These are phyloP conservation scores for Eimeria falciformis DNA, from an alignment of 169 alveolate genomes.

Conservation along the genomic window DNA sequence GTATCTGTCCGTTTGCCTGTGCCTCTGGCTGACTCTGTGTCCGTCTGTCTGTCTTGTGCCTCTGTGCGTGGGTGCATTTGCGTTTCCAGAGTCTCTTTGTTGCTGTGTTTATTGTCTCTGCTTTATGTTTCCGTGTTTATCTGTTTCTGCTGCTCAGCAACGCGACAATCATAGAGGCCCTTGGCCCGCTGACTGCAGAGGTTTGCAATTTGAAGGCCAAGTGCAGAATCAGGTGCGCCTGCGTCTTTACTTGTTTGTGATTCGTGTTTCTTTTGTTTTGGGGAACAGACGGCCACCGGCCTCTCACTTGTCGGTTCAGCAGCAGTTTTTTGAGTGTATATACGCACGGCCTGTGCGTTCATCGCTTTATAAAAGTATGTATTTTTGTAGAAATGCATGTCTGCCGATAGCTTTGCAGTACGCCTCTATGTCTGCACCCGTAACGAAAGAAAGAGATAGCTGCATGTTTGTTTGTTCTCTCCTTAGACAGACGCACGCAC, in stretches of 20 bases:
- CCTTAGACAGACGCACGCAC: too few species aligned
- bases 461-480: too few species aligned
- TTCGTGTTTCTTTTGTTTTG: too few species aligned
- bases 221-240: constrained; percentile 44
- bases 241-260: too few species aligned
- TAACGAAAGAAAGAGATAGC: too few species aligned
- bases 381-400: too few species aligned
- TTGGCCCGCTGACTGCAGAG: constrained; percentile 67
- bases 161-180: constrained; percentile 31
- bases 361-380: too few species aligned
- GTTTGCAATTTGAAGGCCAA: constrained; percentile 57
- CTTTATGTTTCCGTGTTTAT: background rate
- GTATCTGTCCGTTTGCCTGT: background rate
- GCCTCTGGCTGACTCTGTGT: background rate
- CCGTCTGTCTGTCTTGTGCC: background rate
- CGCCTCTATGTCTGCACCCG: too few species aligned
- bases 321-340: too few species aligned
- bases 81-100: background rate
- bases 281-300: background rate
- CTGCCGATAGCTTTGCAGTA: too few species aligned
- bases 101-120: background rate
- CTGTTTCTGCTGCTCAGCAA: constrained; percentile 12
- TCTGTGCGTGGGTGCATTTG: background rate
- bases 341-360: too few species aligned
- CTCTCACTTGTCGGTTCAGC: background rate